These are phyloP conservation scores for Penicillium crystallinum DNA, from an alignment of 495 filamentous ascomycete species.

Conservation along the genomic window DNA sequence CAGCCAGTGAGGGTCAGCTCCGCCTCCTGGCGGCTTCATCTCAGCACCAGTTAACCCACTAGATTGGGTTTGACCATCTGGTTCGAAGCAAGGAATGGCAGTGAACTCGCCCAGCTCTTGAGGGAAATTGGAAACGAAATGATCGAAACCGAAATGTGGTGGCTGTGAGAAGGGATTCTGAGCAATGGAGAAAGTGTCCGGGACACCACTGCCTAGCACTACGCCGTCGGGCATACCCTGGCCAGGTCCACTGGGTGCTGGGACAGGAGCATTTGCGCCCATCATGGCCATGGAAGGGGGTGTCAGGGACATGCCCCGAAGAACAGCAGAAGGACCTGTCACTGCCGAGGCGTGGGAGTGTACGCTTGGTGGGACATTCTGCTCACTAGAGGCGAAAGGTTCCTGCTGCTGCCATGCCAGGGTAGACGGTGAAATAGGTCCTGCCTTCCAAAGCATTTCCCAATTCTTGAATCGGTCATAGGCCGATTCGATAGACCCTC, in stretches of 20 bases:
- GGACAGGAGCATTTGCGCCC: conserved; percentile 9
- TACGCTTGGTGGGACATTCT: conserved; percentile 13
- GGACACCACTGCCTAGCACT: conserved; percentile 19
- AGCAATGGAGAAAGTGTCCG: conserved; percentile 29
- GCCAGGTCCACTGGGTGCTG: conserved; percentile 5
- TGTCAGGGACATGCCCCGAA: conserved; percentile 12
- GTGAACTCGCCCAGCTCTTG: conserved; percentile 45
- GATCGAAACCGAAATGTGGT: conserved; percentile 40
- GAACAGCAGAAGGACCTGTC: conserved; percentile 6
- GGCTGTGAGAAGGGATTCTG: conserved; percentile 32
- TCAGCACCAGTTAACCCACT: conserved; percentile 16
- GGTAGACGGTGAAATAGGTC: conserved; percentile 36
- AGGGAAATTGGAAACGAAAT: conserved; percentile 44
- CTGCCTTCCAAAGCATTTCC: conserved; percentile 50
- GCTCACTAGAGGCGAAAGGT: conserved; percentile 13
- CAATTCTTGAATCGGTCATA: conserved; percentile 50
- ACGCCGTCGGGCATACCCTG: conserved; percentile 20
- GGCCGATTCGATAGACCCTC: conserved; percentile 35
- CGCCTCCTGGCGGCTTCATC: conserved; percentile 20
- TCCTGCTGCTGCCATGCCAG: conserved; percentile 19
- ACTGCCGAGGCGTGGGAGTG: conserved; percentile 7
- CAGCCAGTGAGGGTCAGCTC: conserved; percentile 33
- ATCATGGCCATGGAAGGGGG: conserved; percentile 11
- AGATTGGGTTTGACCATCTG: conserved; percentile 29
- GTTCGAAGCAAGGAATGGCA: conserved; percentile 44